phyloP scores from a whole-genome alignment of 2,329 filamentous ascomycete genomes.

The Hirsutella rhossiliensis region DNA sequence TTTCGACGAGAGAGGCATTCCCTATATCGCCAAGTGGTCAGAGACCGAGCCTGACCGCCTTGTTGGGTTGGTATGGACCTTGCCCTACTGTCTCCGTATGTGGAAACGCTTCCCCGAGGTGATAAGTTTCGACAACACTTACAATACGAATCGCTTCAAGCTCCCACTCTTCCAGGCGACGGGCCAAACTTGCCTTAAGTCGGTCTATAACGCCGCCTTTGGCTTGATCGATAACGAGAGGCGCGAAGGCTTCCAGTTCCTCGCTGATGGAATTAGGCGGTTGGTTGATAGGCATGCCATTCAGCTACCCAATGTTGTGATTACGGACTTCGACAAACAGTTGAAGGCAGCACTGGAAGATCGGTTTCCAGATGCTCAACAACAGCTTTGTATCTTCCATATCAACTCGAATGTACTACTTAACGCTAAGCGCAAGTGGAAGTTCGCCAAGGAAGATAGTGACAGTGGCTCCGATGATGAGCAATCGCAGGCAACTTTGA shows the following conservation, averaged over 20 bases:
- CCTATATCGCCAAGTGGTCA: too few species aligned
- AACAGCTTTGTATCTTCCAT: too few species aligned
- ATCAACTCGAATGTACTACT: too few species aligned
- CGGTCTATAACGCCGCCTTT: conserved; percentile 5
- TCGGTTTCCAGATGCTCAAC: conserved; percentile 3
- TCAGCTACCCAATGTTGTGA: background rate
- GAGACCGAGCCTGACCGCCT: too few species aligned
- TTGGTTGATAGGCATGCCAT: background rate
- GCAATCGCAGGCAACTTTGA: conserved; percentile 1
- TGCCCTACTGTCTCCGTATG: conserved; percentile 1
- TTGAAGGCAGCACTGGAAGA: conserved; percentile 2
- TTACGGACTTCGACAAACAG: conserved; percentile 2
- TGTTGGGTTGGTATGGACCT: background rate
- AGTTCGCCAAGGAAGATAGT: too few species aligned
- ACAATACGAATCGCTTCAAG: too few species aligned
- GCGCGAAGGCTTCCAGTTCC: conserved; percentile 5
- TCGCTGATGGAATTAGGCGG: conserved; percentile 1
- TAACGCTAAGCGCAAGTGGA: too few species aligned
- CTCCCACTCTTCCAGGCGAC: too few species aligned
- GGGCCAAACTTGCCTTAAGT: too few species aligned
- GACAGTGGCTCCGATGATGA: too few species aligned
- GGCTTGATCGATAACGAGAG: conserved; percentile 6
- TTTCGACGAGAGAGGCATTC: too few species aligned
- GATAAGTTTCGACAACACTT: conserved; percentile 2
- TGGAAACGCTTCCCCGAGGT: conserved; percentile 1